A percentile compares a stretch with the other conserved stretches of the same genome.
These are phyloP conservation scores for Parasitella parasitica DNA, from an alignment of 371 early-diverging fungal genomes.

Conservation along the genomic window DNA sequence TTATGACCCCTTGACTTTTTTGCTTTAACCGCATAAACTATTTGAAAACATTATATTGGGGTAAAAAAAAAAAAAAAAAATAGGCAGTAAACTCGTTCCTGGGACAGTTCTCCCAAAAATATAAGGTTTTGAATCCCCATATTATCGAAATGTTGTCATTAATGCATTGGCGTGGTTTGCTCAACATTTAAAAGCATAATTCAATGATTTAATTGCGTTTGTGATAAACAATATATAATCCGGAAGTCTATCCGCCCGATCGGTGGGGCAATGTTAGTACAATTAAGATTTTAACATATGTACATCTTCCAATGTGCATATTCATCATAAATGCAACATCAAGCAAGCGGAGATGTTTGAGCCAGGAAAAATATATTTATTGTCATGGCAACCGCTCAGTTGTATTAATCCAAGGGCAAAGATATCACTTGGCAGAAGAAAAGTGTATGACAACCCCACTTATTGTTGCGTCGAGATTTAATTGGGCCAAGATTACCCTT, in stretches of 20 bases:
- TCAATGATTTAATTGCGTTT: too few species aligned
- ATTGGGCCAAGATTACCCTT: conserved; percentile 1
- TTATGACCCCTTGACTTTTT: not conserved
- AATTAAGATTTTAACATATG: not conserved
- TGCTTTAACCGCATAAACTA: not conserved
- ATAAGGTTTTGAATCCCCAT: not conserved
- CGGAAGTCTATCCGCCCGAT: not conserved
- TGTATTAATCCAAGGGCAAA: not conserved
- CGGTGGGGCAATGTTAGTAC: not conserved
- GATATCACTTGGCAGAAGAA: not conserved
- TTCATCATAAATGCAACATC: not conserved
- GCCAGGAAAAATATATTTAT: too few species aligned
- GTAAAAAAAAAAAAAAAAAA: not conserved
- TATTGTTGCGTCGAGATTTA: not conserved
- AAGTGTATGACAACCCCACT: conserved; percentile 22
- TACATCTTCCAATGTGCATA: not conserved
- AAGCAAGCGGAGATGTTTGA: not conserved
- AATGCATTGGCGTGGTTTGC: not conserved
- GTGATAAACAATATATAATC: too few species aligned
- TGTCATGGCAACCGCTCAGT: not conserved
- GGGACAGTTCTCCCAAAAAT: not conserved
- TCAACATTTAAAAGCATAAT: not conserved
- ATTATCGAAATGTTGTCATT: not conserved
- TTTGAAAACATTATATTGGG: not conserved
- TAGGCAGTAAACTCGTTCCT: not conserved